Evolutionary conservation across 768 basidiomycete species (phyloP), one percentile per base, ranked within the genome.

Genomic region (Leccinum rimulosum): DNA sequence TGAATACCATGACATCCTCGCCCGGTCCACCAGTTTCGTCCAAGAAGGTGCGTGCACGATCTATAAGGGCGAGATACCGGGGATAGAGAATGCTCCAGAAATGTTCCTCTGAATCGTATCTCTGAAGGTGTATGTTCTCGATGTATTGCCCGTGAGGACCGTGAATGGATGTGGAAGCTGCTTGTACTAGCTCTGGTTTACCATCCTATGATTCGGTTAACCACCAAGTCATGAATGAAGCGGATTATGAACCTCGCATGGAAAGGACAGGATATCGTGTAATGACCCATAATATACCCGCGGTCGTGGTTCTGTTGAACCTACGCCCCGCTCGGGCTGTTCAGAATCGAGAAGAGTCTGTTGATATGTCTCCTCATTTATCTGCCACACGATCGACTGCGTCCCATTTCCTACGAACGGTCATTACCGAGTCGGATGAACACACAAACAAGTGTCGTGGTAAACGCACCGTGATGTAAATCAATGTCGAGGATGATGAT

Each of bases 231-330:
- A 31, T 14, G 14, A n/a, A 31, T 10, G 3, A 0, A 2, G 22
- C 14, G 5, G 27, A 36, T 15, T 1, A 60, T 74, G 31, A 62
- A 91, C 92, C 79, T 97, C 94, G 75, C 94, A 97, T 1, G 94
- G 94, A 68, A 86, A 97, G 12, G 94, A 91, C 14, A 95, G 78
- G 48, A 98, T 84, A 64, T 98, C 96, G 68, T 99, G 96, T n/a
- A 95, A 77, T 10, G 92, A 95, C 1, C 92, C 93, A 59, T 98
- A 99, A 71, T 86, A 97, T 35, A 95, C 74, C 61, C 84, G 81
- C 0, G 87, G 80, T 1, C 84, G 82, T 2, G 73, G 71, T 52
- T 78, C 80, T 1, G 62, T 14, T 2, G 61, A 63, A 1, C 68
- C 61, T 0, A 69, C 67, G 61, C 70, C 70, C 58, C 19, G 67